Evolutionary conservation across 2,329 filamentous ascomycete genomes (phyloP), one percentile per base, ranked within the genome.

Genomic region (Stachybotrys chlorohalonatus): DNA sequence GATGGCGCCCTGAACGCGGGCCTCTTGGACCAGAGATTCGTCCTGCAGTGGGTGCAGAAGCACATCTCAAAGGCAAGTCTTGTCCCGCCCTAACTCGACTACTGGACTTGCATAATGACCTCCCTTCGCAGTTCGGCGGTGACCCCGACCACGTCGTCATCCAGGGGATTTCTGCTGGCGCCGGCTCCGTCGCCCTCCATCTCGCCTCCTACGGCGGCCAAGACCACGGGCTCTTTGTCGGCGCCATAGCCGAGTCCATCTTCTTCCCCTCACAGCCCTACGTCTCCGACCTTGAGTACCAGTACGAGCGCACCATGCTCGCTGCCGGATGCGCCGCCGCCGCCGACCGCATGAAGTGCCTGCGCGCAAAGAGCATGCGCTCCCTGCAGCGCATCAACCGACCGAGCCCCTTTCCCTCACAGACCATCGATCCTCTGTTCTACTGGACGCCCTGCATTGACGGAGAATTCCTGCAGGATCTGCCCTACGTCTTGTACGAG

Each of bases 1-100:
- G 70, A 82, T 58, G 84, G 84, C 1, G 74, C 78, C 51, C 71
- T 86, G 8, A 88, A 89, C 62, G 81, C 71, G 2, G 85, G 85
- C 0, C 66, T 88, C 7, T 71, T 86, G 3, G 85, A 89, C 60
- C 83, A 87, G 67, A 73, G 82, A 16, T 75, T 79, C 31, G 71
- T 80, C 2, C 65, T 89, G 49, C 64, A 78, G 52, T 88, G 85
- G 85, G 76, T 86, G 0, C 75, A 82, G 61, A 68, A 76, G 42
- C 71, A 88, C 56, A 85, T 88, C 47, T 64, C 67, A 32, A 66
- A 75, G 64, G 75, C 75, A 63, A 7, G 57, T 55, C 15, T 8
- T 24, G 11, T 16, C 7, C n/a, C 36, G 24, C 32, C 9, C 11
- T 4, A 32, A 42, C 36, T 42, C 36, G 13, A 9, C 2, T 36